Base-by-base conservation (phyloP, 768 basidiomycete species). In the Suillus discolor region DNA sequence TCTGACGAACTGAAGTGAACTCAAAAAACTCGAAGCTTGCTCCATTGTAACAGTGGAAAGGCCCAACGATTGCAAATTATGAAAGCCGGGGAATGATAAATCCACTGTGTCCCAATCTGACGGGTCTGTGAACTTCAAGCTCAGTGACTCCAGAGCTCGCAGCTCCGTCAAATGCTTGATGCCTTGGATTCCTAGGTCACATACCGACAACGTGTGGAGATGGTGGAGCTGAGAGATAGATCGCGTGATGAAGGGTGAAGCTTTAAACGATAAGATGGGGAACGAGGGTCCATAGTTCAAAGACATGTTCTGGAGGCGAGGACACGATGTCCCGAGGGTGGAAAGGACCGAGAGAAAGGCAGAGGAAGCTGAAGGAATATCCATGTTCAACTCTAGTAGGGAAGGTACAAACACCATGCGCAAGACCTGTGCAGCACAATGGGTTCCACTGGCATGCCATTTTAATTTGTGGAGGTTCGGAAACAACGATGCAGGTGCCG, bases 371-470 rank as follows among this genome's bases (percentile, higher is more conserved):
- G 12, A 13, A 13, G 23, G 23, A 49, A 49, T 23, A 4, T 23
- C 11, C 23, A 49, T 23, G 12, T 49, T 12, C 47, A 49, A 49
- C 12, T 23, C 47, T 23, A 49, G 11, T n/a, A 73, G 42, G 7
- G 72, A 20, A 16, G 73, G 68, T 25, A 73, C 70, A 11, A 73
- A 73, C 20, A 67, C 36, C 31, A 73, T 67, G 23, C 67, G 72
- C 38, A 73, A 41, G 47, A 73, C 65, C n/a, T 73, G 71, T 1
- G 71, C 61, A 70, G 70, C 71, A 28, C 60, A 36, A 1, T 65
- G 42, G 65, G 73, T 73, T 23, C 68, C 62, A 34, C 62, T 54
- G 18, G 73, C 73, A 44, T 67, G 70, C 73, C 74, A 73, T 12
- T 62, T 64, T 34, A 73, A 42, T 36, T 66, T 66, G 6, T 31